phyloP scores from a whole-genome alignment of 1,284 basidiomycete species.

The Phlebopus sp. region DNA sequence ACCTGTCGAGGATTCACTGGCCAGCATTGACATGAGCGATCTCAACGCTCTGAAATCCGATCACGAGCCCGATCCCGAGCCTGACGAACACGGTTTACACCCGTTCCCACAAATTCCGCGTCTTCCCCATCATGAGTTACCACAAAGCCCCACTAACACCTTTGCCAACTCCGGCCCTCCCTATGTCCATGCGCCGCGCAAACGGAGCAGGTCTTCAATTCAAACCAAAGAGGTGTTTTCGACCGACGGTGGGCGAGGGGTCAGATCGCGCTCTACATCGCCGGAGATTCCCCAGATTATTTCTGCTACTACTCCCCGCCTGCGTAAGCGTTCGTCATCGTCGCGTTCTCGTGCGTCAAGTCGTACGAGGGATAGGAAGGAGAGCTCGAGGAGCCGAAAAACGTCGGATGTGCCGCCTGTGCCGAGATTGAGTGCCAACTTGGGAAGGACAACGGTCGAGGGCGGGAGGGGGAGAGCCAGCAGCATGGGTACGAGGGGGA shows the following conservation, averaged over 20 bases:
- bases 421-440: conserved; percentile 7
- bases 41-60: conserved; percentile 29
- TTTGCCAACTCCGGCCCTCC: conserved; percentile 7
- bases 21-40: conserved; percentile 31
- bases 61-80: conserved; percentile 27
- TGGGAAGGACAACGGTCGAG: background rate
- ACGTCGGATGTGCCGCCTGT: conserved; percentile 10
- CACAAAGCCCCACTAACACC: conserved; percentile 8
- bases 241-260: conserved; percentile 3
- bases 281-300: conserved; percentile 33
- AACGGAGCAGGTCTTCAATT: conserved; percentile 19
- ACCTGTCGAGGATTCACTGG: conserved; percentile 25
- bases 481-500: conserved; percentile 1
- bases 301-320: conserved; percentile 30
- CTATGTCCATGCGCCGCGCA: conserved; percentile 24
- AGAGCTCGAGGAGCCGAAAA: conserved; percentile 10
- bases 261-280: conserved; percentile 21
- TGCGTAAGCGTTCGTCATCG: conserved; percentile 22
- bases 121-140: conserved; percentile 16
- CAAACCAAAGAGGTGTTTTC: conserved; percentile 12
- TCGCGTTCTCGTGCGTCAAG: conserved; percentile 25
- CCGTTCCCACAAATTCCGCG: conserved; percentile 28
- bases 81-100: conserved; percentile 18
- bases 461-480: background rate
- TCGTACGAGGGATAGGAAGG: conserved; percentile 11